Evolutionary conservation across 352 stramenopile genomes (phyloP).

Genomic region (Lagenidium sp.): DNA sequence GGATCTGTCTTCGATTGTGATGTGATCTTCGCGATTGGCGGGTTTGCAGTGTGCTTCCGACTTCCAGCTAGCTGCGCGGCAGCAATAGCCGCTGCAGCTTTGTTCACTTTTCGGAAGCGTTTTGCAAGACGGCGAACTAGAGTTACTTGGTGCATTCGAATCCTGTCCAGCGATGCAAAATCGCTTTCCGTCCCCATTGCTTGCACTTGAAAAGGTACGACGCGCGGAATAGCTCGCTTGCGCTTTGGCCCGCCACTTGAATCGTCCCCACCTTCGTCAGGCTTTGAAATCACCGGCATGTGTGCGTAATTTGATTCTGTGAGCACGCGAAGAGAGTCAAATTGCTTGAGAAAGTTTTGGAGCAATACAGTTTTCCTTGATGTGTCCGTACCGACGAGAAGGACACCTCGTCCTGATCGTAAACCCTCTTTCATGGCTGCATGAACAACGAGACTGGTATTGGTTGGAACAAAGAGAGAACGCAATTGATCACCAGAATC

Average conservation of each 20-base stretch:
- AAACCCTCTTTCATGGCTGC: constrained; percentile 17
- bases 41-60: not conserved
- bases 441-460: constrained; percentile 18
- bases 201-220: not conserved
- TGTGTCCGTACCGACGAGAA: constrained; percentile 15
- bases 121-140: constrained; percentile 14
- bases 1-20: constrained; percentile 1
- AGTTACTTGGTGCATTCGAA: constrained; percentile 19
- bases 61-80: constrained; percentile 5
- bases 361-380: constrained; percentile 17
- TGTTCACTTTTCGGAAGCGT: constrained; percentile 16
- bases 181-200: constrained; percentile 8
- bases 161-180: constrained; percentile 16
- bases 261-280: not conserved
- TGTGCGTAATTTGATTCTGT: constrained; percentile 15
- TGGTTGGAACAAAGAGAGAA: constrained; percentile 20
- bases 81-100: constrained; percentile 12
- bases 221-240: constrained; percentile 7
- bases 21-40: not conserved
- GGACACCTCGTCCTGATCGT: constrained; percentile 10
- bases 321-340: constrained; percentile 10
- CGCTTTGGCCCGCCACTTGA: not conserved
- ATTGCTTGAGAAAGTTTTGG: constrained; percentile 19
- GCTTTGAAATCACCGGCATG: constrained; percentile 7
- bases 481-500: not conserved